These are phyloP conservation scores for Cercospora zeina DNA, from an alignment of 2,329 filamentous ascomycete genomes.

Conservation along the genomic window DNA sequence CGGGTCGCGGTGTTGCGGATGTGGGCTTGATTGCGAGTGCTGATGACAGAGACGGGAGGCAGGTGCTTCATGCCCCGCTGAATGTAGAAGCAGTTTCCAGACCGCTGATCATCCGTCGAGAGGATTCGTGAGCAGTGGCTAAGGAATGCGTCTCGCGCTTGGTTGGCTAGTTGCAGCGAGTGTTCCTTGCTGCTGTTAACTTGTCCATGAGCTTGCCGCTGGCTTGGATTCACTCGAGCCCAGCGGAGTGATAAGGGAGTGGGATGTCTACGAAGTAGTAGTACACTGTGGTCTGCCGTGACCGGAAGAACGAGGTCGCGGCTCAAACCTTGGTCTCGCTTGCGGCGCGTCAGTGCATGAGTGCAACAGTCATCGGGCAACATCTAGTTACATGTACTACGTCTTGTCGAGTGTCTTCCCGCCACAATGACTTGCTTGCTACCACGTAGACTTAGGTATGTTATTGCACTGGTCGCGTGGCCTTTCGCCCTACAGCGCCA, in stretches of 20 bases:
- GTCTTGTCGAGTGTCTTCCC: neutral
- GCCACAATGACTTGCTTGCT: neutral
- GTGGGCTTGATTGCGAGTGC: neutral
- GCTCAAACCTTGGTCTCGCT: neutral
- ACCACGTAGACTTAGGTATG: neutral
- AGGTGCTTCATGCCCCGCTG: conserved; percentile 6
- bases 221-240: neutral
- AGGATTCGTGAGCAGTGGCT: neutral
- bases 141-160: neutral
- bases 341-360: neutral
- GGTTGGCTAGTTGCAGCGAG: neutral
- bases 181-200: neutral
- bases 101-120: conserved; percentile 2
- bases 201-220: neutral
- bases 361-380: too few species aligned
- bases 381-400: too few species aligned
- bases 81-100: conserved; percentile 5
- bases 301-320: neutral
- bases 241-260: neutral
- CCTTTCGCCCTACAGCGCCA: neutral
- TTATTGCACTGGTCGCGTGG: neutral
- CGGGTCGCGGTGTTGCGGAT: conserved; percentile 4
- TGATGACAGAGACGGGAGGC: neutral
- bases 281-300: neutral
- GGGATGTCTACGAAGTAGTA: neutral